Evolutionary conservation across 495 filamentous ascomycete species (phyloP).

Genomic region (Melanomma pulvis-pyrius): DNA sequence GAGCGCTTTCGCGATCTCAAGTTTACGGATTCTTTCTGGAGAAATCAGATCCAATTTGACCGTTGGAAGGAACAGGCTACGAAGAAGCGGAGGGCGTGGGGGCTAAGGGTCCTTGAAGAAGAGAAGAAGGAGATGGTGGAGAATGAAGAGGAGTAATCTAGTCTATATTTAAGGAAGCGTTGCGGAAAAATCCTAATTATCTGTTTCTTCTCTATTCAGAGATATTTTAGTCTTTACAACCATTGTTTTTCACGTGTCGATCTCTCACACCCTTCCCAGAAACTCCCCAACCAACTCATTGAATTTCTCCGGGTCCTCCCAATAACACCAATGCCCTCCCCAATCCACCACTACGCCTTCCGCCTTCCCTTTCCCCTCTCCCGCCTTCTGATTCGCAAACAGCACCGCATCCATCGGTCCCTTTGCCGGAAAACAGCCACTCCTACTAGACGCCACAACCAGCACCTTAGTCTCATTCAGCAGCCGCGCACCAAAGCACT

Average conservation of each 20-base stretch:
- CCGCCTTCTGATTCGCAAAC: background rate
- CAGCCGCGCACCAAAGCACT: background rate
- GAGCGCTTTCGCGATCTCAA: background rate
- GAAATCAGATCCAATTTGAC: background rate
- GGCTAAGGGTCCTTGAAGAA: too few relatives aligned
- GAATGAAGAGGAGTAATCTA: too few relatives aligned
- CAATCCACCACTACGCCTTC: background rate
- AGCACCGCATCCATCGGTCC: background rate
- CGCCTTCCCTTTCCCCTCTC: background rate
- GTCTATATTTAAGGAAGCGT: too few relatives aligned
- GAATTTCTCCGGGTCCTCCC: constrained; percentile 3
- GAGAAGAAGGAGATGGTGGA: too few relatives aligned
- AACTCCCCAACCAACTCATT: constrained; percentile 1
- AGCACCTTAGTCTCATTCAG: background rate
- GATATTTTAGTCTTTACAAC: too few relatives aligned
- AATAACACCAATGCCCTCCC: constrained; percentile 8
- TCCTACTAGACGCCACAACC: background rate
- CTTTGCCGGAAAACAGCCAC: background rate
- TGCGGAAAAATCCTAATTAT: too few relatives aligned
- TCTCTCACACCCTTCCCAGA: background rate
- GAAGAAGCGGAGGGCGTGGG: too few relatives aligned
- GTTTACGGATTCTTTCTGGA: background rate
- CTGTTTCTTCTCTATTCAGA: too few relatives aligned
- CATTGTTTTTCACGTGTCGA: too few relatives aligned
- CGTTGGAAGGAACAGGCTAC: background rate